Conservation (phyloP, 169 alveolate species). For the Perkinsus marinus region DNA sequence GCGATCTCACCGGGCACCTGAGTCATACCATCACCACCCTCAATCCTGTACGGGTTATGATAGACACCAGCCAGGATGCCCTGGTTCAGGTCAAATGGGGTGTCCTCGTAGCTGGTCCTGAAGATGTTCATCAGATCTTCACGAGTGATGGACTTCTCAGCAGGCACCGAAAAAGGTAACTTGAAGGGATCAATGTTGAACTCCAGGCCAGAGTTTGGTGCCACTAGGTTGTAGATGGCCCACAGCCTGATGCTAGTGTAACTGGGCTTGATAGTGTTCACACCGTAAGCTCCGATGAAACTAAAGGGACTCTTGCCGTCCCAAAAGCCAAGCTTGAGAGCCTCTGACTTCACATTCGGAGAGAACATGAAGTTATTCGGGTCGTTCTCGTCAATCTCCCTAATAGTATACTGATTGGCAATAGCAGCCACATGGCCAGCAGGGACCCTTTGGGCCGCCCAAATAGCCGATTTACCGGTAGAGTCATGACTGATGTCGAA, state of each 20-base stretch:
- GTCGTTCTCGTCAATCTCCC: background rate
- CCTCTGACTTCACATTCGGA: background rate
- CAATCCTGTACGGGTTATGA: background rate
- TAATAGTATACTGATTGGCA: background rate
- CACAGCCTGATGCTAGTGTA: background rate
- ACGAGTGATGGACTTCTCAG: background rate
- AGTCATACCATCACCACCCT: background rate
- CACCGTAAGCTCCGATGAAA: background rate
- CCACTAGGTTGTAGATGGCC: background rate
- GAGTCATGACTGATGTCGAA: background rate
- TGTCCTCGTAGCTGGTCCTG: background rate
- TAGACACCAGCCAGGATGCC: background rate
- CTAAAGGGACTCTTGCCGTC: background rate
- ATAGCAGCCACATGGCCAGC: background rate
- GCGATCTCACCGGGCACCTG: background rate
- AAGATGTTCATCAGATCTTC: background rate
- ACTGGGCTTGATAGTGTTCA: background rate
- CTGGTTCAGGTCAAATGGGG: background rate
- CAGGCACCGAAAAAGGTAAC: constrained; percentile 1
- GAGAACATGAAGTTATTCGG: background rate
- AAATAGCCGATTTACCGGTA: background rate
- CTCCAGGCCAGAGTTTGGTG: background rate
- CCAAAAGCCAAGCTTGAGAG: background rate
- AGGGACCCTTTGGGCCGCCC: constrained; percentile 5
- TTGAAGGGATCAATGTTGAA: background rate